These are phyloP conservation scores for Alectoria sarmentosa DNA, from an alignment of 495 filamentous ascomycete species.

Conservation along the genomic window DNA sequence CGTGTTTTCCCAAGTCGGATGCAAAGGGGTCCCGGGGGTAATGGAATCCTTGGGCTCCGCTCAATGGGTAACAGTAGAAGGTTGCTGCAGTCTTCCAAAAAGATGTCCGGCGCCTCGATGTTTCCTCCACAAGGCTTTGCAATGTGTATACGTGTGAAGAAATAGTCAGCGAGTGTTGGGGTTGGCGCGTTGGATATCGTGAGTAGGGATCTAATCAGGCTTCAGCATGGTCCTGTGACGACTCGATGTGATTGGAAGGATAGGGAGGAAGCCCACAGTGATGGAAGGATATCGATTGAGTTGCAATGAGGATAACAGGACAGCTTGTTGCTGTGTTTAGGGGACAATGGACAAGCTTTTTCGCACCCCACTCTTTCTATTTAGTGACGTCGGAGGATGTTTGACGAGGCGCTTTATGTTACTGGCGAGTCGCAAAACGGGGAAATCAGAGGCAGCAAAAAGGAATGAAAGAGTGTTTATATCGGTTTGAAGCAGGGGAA, in stretches of 20 bases:
- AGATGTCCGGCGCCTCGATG: too few species aligned
- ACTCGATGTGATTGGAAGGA: background rate
- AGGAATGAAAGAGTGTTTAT: background rate
- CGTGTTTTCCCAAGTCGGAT: background rate
- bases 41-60: background rate
- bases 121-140: background rate
- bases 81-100: background rate
- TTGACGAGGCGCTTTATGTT: background rate
- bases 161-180: background rate
- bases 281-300: conserved; percentile 6
- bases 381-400: background rate
- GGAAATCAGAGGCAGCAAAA: background rate
- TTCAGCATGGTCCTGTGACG: background rate
- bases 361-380: conserved; percentile 5
- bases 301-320: background rate
- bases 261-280: conserved; percentile 1
- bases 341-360: conserved; percentile 10
- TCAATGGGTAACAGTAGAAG: background rate
- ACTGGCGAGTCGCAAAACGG: background rate
- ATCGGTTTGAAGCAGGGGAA: background rate
- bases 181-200: conserved; percentile 1
- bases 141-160: background rate
- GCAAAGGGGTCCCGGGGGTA: too few species aligned
- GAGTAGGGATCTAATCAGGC: conserved; percentile 7
- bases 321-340: conserved; percentile 4